These are phyloP conservation scores for Cercospora janseana DNA, from an alignment of 2,329 filamentous ascomycete species.

Conservation along the genomic window DNA sequence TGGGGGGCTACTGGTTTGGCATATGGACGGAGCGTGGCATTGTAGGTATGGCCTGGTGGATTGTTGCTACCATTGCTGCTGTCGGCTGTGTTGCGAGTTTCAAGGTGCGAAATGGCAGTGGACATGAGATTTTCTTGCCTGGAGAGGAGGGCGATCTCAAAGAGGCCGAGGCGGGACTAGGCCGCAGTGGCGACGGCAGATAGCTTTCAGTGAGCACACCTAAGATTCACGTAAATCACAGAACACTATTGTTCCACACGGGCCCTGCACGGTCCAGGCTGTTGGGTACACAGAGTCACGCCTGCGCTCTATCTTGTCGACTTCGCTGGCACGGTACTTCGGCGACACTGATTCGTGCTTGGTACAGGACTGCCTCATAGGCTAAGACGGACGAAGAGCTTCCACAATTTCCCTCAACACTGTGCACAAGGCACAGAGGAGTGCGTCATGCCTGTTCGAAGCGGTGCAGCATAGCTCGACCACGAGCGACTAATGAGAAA, in stretches of 20 bases:
- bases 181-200: constrained; percentile 35
- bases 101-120: constrained; percentile 63
- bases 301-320: no score
- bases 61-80: constrained; percentile 53
- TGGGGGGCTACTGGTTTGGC: constrained; percentile 56
- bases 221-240: background rate
- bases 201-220: constrained; percentile 18
- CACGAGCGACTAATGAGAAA: no score
- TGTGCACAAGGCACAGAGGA: no score
- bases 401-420: no score
- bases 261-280: no score
- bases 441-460: no score
- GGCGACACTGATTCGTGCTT: no score
- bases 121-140: constrained; percentile 58
- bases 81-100: constrained; percentile 59
- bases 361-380: no score
- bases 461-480: no score
- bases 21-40: constrained; percentile 54
- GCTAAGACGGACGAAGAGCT: no score
- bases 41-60: constrained; percentile 59
- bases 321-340: constrained; percentile 28
- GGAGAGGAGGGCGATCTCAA: constrained; percentile 44
- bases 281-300: no score
- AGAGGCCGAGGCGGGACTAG: constrained; percentile 27
- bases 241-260: no score